Evolutionary conservation across 768 basidiomycete species (phyloP), one percentile per base, ranked within the genome.

Genomic region (Agrocybe pediades): DNA sequence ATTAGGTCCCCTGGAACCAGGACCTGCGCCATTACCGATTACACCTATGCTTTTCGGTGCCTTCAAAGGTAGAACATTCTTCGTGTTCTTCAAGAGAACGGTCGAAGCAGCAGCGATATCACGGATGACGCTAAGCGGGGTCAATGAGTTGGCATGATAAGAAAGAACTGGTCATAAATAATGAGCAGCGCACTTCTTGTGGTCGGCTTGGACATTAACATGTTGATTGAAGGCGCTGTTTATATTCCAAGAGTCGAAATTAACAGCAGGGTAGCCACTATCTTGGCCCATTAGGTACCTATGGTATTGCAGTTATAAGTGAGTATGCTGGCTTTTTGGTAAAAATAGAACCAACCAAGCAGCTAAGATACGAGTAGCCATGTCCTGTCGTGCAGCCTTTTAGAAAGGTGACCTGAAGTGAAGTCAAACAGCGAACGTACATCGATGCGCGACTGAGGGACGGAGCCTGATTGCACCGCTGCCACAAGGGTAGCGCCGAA

Each of bases 301-400:
- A 24, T 30, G 16, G n/a, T n/a, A n/a, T n/a, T n/a, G n/a, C n/a
- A n/a, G 9, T 33, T 45, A 40, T 46, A 11, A 57, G 47, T 16
- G n/a, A 44, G 47, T 16, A 5, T 9, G 24, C 27, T 17, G 8
- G 46, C 8, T 17, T 39, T n/a, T 8, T 17, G 25, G n/a, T n/a
- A 15, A 20, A 11, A 27, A 39, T 6, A 16, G 27, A 23, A 48
- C 52, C 36, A 65, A 85, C 79, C 83, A 90, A 6, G 79, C 78
- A 16, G 87, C 86, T 9, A 90, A 65, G 53, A 90, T 85, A 17
- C 89, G 82, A 2, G 80, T 80, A 0, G 88, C 88, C 78, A 90
- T 79, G 65, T 92, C 84, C 71, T 82, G 42, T 8, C 15, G 9
- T 21, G 56, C 6, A 13, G n/a, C 17, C 30, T 47, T 21, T 45